phyloP scores from a whole-genome alignment of 2,329 filamentous ascomycete species.

The Cadophora gregata region DNA sequence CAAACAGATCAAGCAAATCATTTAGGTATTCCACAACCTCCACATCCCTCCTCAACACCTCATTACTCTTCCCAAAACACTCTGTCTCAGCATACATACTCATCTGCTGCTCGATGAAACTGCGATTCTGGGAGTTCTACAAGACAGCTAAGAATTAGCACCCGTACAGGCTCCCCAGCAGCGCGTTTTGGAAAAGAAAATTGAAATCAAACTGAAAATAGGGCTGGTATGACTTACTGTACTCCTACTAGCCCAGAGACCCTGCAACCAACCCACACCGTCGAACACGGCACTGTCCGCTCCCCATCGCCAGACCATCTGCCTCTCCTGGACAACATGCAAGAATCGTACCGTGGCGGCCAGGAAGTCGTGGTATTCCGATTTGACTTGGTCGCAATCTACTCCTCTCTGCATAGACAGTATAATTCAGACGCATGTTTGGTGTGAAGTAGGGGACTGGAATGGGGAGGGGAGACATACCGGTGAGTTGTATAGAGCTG shows the following conservation, averaged over 20 bases:
- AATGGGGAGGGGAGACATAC: not conserved
- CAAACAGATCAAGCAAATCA: slow-evolving; percentile 43
- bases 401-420: not conserved
- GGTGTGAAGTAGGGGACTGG: slow-evolving; percentile 4
- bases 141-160: not conserved
- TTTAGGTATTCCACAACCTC: slow-evolving; percentile 46
- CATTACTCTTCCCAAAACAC: slow-evolving; percentile 42
- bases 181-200: not conserved
- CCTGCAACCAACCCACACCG: slow-evolving; percentile 41
- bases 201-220: not conserved
- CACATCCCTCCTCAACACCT: slow-evolving; percentile 43
- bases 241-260: slow-evolving; percentile 43
- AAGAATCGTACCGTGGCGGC: slow-evolving; percentile 39
- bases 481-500: not conserved
- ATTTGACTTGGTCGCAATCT: slow-evolving; percentile 28
- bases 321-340: slow-evolving; percentile 39
- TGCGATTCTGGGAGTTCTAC: slow-evolving; percentile 43
- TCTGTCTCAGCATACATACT: slow-evolving; percentile 36
- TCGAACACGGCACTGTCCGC: slow-evolving; percentile 35
- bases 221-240: slow-evolving; percentile 40
- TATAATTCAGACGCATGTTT: not conserved
- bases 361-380: slow-evolving; percentile 41
- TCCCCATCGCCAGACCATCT: slow-evolving; percentile 36
- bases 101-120: slow-evolving; percentile 46
- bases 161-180: not conserved